Percentiles rank a stretch among this genome's conserved stretches.
These are phyloP conservation scores for Wickerhamiella sorbophila DNA, from an alignment of 805 yeast species.

Conservation along the genomic window DNA sequence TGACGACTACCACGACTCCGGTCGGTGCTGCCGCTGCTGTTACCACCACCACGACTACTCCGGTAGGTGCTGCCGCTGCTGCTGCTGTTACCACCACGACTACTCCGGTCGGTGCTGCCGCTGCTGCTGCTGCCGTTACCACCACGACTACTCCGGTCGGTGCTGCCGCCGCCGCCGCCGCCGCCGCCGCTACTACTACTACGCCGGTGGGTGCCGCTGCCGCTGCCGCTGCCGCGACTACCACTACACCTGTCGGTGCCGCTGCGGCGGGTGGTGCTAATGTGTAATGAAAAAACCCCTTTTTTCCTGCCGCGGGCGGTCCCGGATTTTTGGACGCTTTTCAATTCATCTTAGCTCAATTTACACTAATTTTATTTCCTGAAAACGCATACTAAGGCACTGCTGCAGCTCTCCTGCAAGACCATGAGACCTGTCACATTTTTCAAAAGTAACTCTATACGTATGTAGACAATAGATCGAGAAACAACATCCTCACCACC, in stretches of 20 bases:
- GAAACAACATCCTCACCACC: too few species aligned
- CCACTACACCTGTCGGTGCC: not conserved
- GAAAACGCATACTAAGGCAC: too few species aligned
- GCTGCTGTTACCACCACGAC: conserved; percentile 3
- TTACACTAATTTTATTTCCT: too few species aligned
- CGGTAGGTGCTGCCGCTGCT: conserved; percentile 2
- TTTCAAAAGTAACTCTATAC: too few species aligned
- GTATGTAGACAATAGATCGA: too few species aligned
- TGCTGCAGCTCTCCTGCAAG: too few species aligned
- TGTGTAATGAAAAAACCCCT: too few species aligned
- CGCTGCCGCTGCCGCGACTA: not conserved
- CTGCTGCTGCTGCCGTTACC: conserved; percentile 3
- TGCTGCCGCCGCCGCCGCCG: conserved; percentile 2
- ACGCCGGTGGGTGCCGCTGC: conserved; percentile 2
- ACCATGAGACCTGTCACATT: too few species aligned
- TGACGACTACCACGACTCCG: conserved; percentile 21
- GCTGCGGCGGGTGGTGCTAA: conserved; percentile 3
- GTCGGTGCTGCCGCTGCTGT: conserved; percentile 13
- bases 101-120: conserved; percentile 2
- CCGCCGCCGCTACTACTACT: not conserved
- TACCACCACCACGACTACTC: not conserved
- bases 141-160: not conserved
- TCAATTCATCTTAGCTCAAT: too few species aligned
- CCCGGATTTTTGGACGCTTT: too few species aligned
- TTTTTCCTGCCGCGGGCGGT: too few species aligned